Evolutionary conservation across 2,329 filamentous ascomycete species (phyloP), one percentile per base, ranked within the genome.

Genomic region (Ophiostoma australiae): DNA sequence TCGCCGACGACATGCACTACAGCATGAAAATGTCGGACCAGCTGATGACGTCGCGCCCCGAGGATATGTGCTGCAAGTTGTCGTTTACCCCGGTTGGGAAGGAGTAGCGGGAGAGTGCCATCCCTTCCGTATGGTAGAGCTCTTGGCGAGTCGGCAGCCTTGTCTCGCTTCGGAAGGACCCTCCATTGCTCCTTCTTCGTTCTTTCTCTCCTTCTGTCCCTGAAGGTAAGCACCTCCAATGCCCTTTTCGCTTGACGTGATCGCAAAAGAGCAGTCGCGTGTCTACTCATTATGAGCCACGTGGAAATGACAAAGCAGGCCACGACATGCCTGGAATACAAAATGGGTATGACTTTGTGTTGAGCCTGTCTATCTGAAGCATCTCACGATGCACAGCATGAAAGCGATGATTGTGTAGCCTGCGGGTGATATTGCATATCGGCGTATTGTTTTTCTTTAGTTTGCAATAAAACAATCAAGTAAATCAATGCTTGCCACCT

Each of bases 11-110:
- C 82, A 85, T 82, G 75, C 79, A 78, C 5, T 83, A 82, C 41
- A 83, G 82, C 39, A 90, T 91, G 89, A 81, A 82, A 37, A 86
- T 90, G 81, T 84, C 86, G 33, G 88, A 91, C 75, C 88, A 90
- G 76, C 81, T 90, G 55, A 90, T 66, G 63, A 66, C 63, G 20
- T 66, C 63, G 35, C 63, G 63, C 15, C 63, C 63, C 1, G 35
- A 66, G 33, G 63, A 66, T 39, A 39, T 66, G 63, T 66, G 63
- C 63, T 66, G 63, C 63, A 39, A 65, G 63, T 35, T 66, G 63
- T 66, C 63, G 20, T 66, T 66, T 66, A 66, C 33, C 3, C 33
- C 63, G 33, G n/a, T 15, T 23, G n/a, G 27, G 13, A 35, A 63
- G 27, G 58, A 33, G 58, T 63, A 63, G 58, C 33, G 58, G n/a